Base-by-base conservation (phyloP, 495 filamentous ascomycete genomes). In the Lophiotrema nucula region DNA sequence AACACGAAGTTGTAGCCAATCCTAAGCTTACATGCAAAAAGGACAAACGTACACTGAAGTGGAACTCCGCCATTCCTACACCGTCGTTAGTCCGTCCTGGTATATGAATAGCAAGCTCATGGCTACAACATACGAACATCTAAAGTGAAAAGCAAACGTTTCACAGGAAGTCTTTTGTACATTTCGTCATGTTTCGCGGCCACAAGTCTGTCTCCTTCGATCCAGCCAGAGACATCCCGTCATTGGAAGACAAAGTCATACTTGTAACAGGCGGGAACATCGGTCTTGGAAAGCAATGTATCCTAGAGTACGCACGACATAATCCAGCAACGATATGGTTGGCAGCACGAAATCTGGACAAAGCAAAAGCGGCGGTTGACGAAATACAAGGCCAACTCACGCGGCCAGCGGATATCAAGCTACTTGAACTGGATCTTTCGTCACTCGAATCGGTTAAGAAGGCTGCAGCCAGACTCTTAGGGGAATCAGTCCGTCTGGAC, bases 241-340 rank as follows among this genome's bases (percentile, higher is more conserved):
- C 62, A 1, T 63, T 70, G 1, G 35, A 43, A 1, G 67, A 56
- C 12, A 67, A 67, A 46, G 60, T 67, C 10, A 52, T 64, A 16
- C 60, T 67, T 6, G 49, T 67, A 12, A 70, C 66, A n/a, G 67
- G 67, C 26, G 67, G 60, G 26, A 69, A 64, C 37, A 58, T 62
- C 51, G 65, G 67, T 8, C 48, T 69, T 0, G 67, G 70, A 13
- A 69, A 66, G 22, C 64, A 69, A 27, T 51, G 47, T 41, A 57
- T 62, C 13, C 43, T 70, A 4, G 67, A 69, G 38, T 61, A 61
- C 23, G 66, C 68, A 10, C 56, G 60, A 22, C 53, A 69, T 48
- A 45, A 59, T 16, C 68, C 69, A 11, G 57, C 64, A 3, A 51
- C 59, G 28, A 69, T 72, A 46, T 72, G 62, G 52, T 6, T 43